These are phyloP conservation scores for Verticillium zaregamsianum DNA, from an alignment of 2,329 filamentous ascomycete genomes.

Conservation along the genomic window DNA sequence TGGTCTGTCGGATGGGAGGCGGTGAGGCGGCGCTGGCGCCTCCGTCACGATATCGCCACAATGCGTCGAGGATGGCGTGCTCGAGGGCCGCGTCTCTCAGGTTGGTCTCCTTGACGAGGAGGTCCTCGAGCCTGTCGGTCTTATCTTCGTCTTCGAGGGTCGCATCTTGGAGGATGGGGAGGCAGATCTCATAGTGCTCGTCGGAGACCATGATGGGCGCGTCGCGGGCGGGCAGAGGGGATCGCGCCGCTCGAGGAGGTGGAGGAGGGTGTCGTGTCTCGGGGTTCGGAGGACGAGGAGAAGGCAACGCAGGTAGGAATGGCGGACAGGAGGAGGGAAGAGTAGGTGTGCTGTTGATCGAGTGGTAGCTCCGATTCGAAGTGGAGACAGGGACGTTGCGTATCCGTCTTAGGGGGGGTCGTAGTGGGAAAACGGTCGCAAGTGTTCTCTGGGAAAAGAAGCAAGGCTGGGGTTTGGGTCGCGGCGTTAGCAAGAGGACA, in stretches of 20 bases:
- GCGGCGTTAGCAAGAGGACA: neutral
- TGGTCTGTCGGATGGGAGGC: conserved; percentile 80
- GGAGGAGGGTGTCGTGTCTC: neutral
- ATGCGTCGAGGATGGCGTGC: conserved; percentile 82
- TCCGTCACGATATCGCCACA: conserved; percentile 78
- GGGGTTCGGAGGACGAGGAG: neutral
- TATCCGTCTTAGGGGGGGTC: neutral
- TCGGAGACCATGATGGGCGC: conserved; percentile 77
- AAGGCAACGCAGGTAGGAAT: neutral
- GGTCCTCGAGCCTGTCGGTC: conserved; percentile 78
- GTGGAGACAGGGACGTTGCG: neutral
- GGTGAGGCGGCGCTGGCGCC: conserved; percentile 67
- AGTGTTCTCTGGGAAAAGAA: neutral
- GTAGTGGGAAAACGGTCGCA: neutral
- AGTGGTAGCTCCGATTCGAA: neutral
- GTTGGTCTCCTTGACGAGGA: conserved; percentile 73
- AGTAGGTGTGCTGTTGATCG: neutral
- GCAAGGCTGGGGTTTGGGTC: neutral
- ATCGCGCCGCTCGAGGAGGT: neutral
- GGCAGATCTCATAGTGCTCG: conserved; percentile 85
- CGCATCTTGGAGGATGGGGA: conserved; percentile 80
- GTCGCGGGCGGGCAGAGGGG: neutral
- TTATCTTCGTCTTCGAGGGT: conserved; percentile 90
- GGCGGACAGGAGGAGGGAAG: neutral
- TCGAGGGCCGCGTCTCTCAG: conserved; percentile 76